phyloP scores from a whole-genome alignment of 140 eudicot genomes.

The Stevia rebaudiana region DNA sequence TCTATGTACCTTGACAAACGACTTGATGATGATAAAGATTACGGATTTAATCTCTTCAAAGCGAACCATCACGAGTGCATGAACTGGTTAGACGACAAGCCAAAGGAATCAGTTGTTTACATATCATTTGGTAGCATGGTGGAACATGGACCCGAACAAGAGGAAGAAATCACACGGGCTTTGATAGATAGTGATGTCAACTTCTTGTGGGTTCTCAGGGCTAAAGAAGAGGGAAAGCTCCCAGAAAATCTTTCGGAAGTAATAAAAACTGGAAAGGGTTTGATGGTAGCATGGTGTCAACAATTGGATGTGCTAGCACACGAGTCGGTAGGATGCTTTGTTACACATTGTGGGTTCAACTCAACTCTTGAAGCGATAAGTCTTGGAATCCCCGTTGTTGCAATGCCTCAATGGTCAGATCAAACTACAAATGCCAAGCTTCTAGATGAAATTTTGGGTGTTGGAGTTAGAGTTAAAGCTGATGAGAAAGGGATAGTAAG shows the following conservation, averaged over 20 bases:
- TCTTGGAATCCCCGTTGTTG: slow-evolving; percentile 41
- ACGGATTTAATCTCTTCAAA: slow-evolving; percentile 21
- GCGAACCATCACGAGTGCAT: slow-evolving; percentile 15
- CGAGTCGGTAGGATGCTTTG: slow-evolving; percentile 42
- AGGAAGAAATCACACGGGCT: slow-evolving; percentile 41
- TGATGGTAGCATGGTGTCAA: slow-evolving; percentile 42
- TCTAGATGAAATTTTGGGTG: slow-evolving; percentile 33
- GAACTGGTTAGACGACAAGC: slow-evolving; percentile 30
- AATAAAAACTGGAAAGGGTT: slow-evolving; percentile 22
- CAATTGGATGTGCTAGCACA: slow-evolving; percentile 48
- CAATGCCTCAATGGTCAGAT: slow-evolving; percentile 43
- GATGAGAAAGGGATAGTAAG: slow-evolving; percentile 24
- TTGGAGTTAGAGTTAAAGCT: slow-evolving; percentile 20
- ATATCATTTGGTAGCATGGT: slow-evolving; percentile 45
- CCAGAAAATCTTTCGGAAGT: slow-evolving; percentile 18
- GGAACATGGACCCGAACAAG: slow-evolving; percentile 16
- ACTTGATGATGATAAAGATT: slow-evolving; percentile 30
- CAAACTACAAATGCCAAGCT: slow-evolving; percentile 40
- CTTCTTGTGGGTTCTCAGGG: slow-evolving; percentile 48
- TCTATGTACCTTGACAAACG: slow-evolving; percentile 40
- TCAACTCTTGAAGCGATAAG: slow-evolving; percentile 49
- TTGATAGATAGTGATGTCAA: slow-evolving; percentile 1
- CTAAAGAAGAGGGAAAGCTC: slow-evolving; percentile 27
- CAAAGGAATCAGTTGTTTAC: slow-evolving; percentile 38
- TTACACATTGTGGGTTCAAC: slow-evolving; percentile 64